Evolutionary conservation across 164 flowering plant genomes (phyloP), one percentile per base, ranked within the genome.

Genomic region (Liriodendron chinense): DNA sequence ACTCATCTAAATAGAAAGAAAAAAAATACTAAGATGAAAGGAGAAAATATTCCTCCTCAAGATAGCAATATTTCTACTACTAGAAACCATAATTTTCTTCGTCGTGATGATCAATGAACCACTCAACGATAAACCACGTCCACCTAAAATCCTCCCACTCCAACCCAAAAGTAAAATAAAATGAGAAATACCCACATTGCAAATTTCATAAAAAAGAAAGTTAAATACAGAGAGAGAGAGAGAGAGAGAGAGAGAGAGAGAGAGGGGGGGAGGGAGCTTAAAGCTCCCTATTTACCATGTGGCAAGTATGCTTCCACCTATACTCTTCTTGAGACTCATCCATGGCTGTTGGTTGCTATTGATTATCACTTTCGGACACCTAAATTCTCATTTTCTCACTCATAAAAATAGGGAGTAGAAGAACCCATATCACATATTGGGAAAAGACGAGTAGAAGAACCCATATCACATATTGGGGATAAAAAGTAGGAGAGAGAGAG

Each of bases 51-150:
- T 8, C 22, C 20, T n/a, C 9, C 25, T 23, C 6, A 14, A 9
- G 71, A 47, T 16, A 43, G 62, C 61, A 23, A 59, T 28, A 25
- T 62, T 34, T 63, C 72, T 61, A 73, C 28, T 62, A 10, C 20
- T 25, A 22, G 70, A 78, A 78, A 73, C 80, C 80, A 68, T 73
- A 74, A 72, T 48, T 47, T 48, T 69, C 65, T 53, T 28, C 18
- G 18, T 4, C 23, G 23, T 61, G 47, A 7, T 26, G 74, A 9
- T 6, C n/a, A 18, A 24, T 48, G 65, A 43, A 13, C 53, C 64
- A 23, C 47, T 7, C 69, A 49, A 50, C 12, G 71, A 34, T 2
- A 66, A 66, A 10, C 28, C 18, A 23, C 12, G 28, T 23, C 28
- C 21, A 23, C 21, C 18, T 20, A 9, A 26, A 66, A 66, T 23